These are phyloP conservation scores for Colletotrichum coccodes DNA, from an alignment of 2,329 filamentous ascomycete genomes.

Conservation along the genomic window DNA sequence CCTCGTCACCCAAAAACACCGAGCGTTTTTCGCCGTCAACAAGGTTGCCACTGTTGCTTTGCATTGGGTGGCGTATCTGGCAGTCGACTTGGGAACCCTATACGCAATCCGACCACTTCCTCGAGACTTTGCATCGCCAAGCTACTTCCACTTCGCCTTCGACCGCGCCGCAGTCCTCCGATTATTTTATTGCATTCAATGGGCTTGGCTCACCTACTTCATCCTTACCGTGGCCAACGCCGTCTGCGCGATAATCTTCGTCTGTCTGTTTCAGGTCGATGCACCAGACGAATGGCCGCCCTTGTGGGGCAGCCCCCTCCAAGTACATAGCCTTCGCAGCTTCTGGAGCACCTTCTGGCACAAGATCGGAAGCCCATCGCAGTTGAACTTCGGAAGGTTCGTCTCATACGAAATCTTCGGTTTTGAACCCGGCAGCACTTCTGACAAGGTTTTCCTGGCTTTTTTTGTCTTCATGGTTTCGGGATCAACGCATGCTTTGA, in stretches of 20 bases:
- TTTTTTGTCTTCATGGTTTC: slow-evolving; percentile 19
- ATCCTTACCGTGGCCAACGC: slow-evolving; percentile 28
- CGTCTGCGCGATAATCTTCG: slow-evolving; percentile 32
- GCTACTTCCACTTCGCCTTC: not conserved
- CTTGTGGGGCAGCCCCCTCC: slow-evolving; percentile 32
- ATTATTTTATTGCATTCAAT: slow-evolving; percentile 12
- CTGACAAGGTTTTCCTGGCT: slow-evolving; percentile 7
- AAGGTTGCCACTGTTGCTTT: not conserved
- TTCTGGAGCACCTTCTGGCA: slow-evolving; percentile 41
- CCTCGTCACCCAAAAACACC: not conserved
- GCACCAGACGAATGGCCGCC: slow-evolving; percentile 35
- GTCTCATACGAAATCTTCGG: not conserved
- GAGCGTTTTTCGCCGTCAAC: not conserved
- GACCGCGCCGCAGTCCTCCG: not conserved
- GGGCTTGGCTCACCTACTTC: slow-evolving; percentile 33
- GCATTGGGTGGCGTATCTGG: not conserved
- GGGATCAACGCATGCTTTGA: not conserved
- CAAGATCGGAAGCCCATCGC: slow-evolving; percentile 5
- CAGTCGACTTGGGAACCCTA: not conserved
- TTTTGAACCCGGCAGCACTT: not conserved
- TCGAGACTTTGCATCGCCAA: not conserved
- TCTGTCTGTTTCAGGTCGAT: slow-evolving; percentile 35
- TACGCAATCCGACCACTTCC: not conserved
- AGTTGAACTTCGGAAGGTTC: not conserved
- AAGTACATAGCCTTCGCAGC: slow-evolving; percentile 35